Conservation (phyloP, 1,284 basidiomycete species). For the Ceratobasidium sp. region DNA sequence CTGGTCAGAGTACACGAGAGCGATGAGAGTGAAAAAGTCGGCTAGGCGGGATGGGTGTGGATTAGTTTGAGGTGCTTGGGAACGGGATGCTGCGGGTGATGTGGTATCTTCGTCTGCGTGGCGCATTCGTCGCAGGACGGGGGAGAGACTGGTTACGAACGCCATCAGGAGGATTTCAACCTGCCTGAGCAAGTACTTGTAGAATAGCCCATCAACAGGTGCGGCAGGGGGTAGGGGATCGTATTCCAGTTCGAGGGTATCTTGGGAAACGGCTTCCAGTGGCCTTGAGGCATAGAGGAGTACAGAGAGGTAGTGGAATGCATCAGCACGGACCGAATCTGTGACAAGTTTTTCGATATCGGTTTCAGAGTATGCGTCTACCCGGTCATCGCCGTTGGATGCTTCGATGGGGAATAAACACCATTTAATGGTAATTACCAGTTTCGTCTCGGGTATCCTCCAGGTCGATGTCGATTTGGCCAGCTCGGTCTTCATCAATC, state of each 20-base stretch:
- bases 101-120: constrained; percentile 81
- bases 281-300: constrained; percentile 49
- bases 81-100: constrained; percentile 63
- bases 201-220: constrained; percentile 58
- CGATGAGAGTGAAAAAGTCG: constrained; percentile 80
- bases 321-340: constrained; percentile 80
- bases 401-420: constrained; percentile 80
- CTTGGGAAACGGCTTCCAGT: constrained; percentile 44
- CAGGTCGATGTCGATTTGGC: constrained; percentile 57
- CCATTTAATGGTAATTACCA: constrained; percentile 82
- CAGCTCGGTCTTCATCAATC: constrained; percentile 45
- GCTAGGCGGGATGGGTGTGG: constrained; percentile 69
- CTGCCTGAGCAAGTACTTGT: constrained; percentile 64
- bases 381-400: constrained; percentile 65
- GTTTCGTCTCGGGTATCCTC: constrained; percentile 76
- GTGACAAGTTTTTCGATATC: constrained; percentile 80
- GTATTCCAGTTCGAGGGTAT: constrained; percentile 48
- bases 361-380: constrained; percentile 68
- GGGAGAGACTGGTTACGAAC: constrained; percentile 77
- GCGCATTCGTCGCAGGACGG: constrained; percentile 88
- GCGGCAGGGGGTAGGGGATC: constrained; percentile 55
- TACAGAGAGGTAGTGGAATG: constrained; percentile 72
- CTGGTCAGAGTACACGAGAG: constrained; percentile 75
- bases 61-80: constrained; percentile 62
- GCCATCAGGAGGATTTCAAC: constrained; percentile 76